phyloP scores from a whole-genome alignment of 2,329 filamentous ascomycete genomes.

The Nigrospora sphaerica region DNA sequence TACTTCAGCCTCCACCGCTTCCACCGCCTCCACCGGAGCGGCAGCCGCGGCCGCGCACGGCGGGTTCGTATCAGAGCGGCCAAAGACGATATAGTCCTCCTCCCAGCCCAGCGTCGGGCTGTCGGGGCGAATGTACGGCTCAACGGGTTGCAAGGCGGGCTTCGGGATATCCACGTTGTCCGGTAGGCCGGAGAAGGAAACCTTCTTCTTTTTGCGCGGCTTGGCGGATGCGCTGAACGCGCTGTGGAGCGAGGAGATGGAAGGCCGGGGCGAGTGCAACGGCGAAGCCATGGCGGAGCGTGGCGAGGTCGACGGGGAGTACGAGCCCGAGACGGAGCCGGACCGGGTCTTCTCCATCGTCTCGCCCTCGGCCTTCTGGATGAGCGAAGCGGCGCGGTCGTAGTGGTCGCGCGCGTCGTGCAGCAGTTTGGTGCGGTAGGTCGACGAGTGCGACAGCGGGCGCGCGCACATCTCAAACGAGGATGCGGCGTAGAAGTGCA shows the following conservation, averaged over 20 bases:
- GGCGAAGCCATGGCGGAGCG: conserved; percentile 31
- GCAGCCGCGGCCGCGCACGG: neutral
- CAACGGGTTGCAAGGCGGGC: conserved; percentile 21
- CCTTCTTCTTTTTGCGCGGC: conserved; percentile 29
- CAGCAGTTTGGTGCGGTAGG: conserved; percentile 39
- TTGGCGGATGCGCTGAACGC: conserved; percentile 11
- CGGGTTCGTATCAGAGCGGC: neutral
- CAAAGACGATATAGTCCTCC: conserved; percentile 27
- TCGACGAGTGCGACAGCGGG: conserved; percentile 35
- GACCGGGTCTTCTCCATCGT: conserved; percentile 32
- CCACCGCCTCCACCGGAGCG: conserved; percentile 3
- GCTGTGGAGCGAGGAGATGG: conserved; percentile 26
- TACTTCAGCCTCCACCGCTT: conserved; percentile 3
- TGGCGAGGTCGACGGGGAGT: conserved; percentile 32
- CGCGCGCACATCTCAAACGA: conserved; percentile 50
- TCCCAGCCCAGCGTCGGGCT: conserved; percentile 51
- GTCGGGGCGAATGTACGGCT: conserved; percentile 48
- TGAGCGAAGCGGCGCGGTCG: conserved; percentile 37
- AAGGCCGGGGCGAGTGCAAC: conserved; percentile 39
- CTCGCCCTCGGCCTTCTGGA: conserved; percentile 37
- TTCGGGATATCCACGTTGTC: conserved; percentile 18
- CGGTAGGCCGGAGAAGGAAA: conserved; percentile 32
- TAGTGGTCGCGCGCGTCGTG: conserved; percentile 47
- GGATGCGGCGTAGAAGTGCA: conserved; percentile 56
- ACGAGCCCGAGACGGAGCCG: conserved; percentile 38